Evolutionary conservation across 148 eudicot species (phyloP), one percentile per base, ranked within the genome.

Genomic region (Vaccinium corymbosum): DNA sequence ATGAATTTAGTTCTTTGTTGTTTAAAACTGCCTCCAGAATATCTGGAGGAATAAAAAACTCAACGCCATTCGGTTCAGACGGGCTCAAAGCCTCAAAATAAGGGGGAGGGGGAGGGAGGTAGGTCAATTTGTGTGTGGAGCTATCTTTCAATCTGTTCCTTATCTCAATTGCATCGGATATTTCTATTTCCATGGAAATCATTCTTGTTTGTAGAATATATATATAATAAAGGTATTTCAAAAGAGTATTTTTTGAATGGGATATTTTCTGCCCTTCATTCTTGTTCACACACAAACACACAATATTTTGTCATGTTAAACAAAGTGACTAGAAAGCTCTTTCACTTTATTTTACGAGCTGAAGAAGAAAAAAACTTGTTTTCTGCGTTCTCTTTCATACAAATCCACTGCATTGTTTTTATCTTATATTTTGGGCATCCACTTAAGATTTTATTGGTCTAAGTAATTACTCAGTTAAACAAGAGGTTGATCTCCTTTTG

Each of bases 61-160:
- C 75, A 32, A 38, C 13, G 49, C 76, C 76, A 17, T 72, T 72
- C 76, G 22, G 76, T 72, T 72, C 76, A 72, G 76, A 72, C 76
- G 38, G 76, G 76, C 27, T 27, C 27, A 27, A 27, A 27, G 76
- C 50, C 76, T 16, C 50, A 72, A 72, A 72, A 5, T 38, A 7
- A 72, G 27, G 27, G 27, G 27, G 27, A 27, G 27, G 27, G 27
- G 27, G 27, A 27, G 27, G 27, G 27, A 27, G 27, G 27, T 27
- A 27, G 27, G 27, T 27, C 27, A 27, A 38, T 72, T 72, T 72
- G 76, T 14, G 16, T 72, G 46, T 29, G 50, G 76, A 72, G 38
- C 49, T 72, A 13, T 32, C n/a, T 72, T 35, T 38, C 50, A 16
- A 12, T 72, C 1, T 38, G 76, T 38, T 72, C 50, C 76, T 72